Conservation (phyloP, 768 basidiomycete species). For the Boletus rubroflammeus region DNA sequence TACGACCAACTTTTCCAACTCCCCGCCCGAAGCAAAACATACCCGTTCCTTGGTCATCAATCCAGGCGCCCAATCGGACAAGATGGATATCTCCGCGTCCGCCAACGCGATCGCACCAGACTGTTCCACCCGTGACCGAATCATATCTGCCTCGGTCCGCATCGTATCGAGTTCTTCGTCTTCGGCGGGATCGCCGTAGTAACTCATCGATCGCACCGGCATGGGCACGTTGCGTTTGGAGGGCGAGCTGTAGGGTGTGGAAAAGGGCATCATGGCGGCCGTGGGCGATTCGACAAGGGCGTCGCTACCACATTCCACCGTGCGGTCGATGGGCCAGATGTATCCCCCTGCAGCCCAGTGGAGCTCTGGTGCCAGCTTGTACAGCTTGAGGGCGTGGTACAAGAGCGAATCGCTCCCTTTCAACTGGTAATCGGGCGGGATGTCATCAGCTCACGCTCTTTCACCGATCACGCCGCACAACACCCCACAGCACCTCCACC, state of each 20-base stretch:
- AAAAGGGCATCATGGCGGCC: conserved; percentile 23
- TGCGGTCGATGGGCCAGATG: conserved; percentile 72
- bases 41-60: conserved; percentile 63
- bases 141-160: conserved; percentile 30
- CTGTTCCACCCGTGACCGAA: conserved; percentile 57
- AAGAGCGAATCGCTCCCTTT: conserved; percentile 75
- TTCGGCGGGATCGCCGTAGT: conserved; percentile 39
- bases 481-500: background rate
- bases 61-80: conserved; percentile 51
- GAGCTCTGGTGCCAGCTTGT: conserved; percentile 69
- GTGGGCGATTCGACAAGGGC: conserved; percentile 28
- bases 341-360: conserved; percentile 83
- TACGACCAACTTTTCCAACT: conserved; percentile 70
- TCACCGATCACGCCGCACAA: conserved; percentile 6
- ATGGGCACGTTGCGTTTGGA: conserved; percentile 31
- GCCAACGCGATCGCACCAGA: conserved; percentile 64
- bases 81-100: conserved; percentile 58
- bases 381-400: conserved; percentile 73
- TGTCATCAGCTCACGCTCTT: conserved; percentile 13
- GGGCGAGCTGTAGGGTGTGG: conserved; percentile 20
- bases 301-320: conserved; percentile 59
- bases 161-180: conserved; percentile 32
- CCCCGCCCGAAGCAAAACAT: conserved; percentile 61
- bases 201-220: conserved; percentile 40
- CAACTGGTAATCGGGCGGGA: conserved; percentile 41